phyloP scores from a whole-genome alignment of 2,329 filamentous ascomycete genomes.

The Gnomoniopsis sp. region DNA sequence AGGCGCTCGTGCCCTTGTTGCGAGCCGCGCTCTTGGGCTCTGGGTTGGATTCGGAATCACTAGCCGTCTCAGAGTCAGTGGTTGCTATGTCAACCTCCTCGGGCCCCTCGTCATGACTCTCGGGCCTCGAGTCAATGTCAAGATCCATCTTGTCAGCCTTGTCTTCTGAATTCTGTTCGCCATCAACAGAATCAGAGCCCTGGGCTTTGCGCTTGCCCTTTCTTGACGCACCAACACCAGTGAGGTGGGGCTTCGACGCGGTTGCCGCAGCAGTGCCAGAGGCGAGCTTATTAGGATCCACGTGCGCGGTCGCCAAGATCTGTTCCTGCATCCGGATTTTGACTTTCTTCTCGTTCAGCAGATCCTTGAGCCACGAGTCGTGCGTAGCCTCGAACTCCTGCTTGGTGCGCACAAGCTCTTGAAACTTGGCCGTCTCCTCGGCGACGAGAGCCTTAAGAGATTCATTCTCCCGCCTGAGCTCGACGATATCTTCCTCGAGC shows the following conservation, averaged over 20 bases:
- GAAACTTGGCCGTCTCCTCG: slow-evolving; percentile 59
- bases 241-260: neutral
- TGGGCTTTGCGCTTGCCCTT: slow-evolving; percentile 16
- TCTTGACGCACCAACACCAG: slow-evolving; percentile 2
- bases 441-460: slow-evolving; percentile 54
- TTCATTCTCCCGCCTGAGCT: slow-evolving; percentile 37
- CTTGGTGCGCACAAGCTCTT: slow-evolving; percentile 65
- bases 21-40: neutral
- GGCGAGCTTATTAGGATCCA: slow-evolving; percentile 8
- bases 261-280: neutral
- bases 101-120: slow-evolving; percentile 1
- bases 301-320: slow-evolving; percentile 47
- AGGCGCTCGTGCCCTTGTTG: slow-evolving; percentile 1
- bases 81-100: slow-evolving; percentile 10
- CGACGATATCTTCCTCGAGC: slow-evolving; percentile 40
- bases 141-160: slow-evolving; percentile 10
- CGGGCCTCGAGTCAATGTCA: slow-evolving; percentile 1
- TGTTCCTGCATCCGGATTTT: slow-evolving; percentile 74
- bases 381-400: slow-evolving; percentile 63
- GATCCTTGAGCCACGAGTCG: slow-evolving; percentile 64
- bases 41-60: slow-evolving; percentile 6
- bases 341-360: slow-evolving; percentile 76
- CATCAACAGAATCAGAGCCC: neutral
- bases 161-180: neutral
- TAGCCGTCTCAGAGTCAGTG: slow-evolving; percentile 11